Conservation (phyloP, 192 early-diverging fungal genomes). For the Podila verticillata region DNA sequence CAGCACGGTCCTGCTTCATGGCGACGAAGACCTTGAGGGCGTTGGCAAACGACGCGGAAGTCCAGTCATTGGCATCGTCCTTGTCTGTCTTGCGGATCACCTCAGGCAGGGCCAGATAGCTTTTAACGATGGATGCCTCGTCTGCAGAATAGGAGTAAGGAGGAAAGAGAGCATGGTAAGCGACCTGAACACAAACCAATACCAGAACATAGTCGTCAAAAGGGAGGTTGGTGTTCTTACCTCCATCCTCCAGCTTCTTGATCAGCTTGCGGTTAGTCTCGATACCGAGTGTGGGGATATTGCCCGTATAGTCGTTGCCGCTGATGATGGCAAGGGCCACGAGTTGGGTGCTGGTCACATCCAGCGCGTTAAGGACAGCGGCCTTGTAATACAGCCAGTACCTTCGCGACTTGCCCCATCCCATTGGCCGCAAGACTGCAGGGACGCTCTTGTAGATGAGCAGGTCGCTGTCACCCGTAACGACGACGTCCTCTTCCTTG, state of each 20-base stretch:
- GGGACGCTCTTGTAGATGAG: conserved; percentile 5
- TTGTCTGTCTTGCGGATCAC: conserved; percentile 1
- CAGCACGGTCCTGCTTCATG: conserved; percentile 10
- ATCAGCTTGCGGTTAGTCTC: conserved; percentile 17
- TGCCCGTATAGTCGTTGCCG: conserved; percentile 24
- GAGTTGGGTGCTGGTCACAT: conserved; percentile 1
- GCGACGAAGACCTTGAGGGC: conserved; percentile 15
- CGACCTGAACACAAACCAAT: conserved; percentile 4
- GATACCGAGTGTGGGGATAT: conserved; percentile 17
- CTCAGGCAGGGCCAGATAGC: not conserved
- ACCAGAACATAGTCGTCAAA: not conserved
- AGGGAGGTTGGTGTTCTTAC: conserved; percentile 7
- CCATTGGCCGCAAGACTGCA: conserved; percentile 5
- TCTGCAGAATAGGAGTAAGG: conserved; percentile 3
- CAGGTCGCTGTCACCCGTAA: conserved; percentile 5
- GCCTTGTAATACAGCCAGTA: not conserved
- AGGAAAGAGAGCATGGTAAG: conserved; percentile 1
- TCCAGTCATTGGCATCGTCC: conserved; percentile 1
- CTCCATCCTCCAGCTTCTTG: not conserved
- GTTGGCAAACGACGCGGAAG: not conserved
- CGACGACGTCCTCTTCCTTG: too few species aligned
- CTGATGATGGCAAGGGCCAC: conserved; percentile 17
- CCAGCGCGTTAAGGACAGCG: not conserved
- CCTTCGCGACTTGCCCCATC: conserved; percentile 3
- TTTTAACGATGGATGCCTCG: not conserved